Base-by-base conservation (phyloP, 805 yeast genomes). In the Saccharomycopsis microspora region DNA sequence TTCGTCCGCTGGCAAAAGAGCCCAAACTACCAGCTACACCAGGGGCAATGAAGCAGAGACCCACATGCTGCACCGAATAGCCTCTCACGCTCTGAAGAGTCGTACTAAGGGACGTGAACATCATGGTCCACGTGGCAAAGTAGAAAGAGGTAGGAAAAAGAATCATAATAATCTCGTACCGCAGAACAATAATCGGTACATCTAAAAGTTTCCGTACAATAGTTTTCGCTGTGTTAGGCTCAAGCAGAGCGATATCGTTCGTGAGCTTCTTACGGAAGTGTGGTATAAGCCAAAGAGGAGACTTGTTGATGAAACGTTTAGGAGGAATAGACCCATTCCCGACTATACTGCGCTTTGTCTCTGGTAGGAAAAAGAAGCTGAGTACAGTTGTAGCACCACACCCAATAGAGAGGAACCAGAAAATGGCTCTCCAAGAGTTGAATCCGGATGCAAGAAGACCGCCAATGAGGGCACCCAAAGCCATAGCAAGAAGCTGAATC, bases 281-380 rank as follows among this genome's bases (percentile, higher is more conserved):
- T 1, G 62, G 58, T 4, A 67, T 53, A 33, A 58, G 54, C 45
- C 78, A 57, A 1, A 75, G 56, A 0, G 80, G 78, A 1, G 80
- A 70, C 42, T 57, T 65, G 52, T 75, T 69, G 3, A 70, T n/a
- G 4, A 61, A 37, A 0, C 49, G 53, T 34, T 55, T 59, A 0
- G 94, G 94, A 3, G 54, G 57, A 0, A 79, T 63, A 1, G 88
- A 74, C 1, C 88, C 85, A 60, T 85, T 85, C 0, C 94, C 96
- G 1, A 79, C 90, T 5, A 83, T 60, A 5, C 73, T 62, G 48
- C 95, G 68, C 38, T 74, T 73, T 0, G 96, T 88, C 58, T 88
- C 96, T 1, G 95, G 94, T 11, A 87, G 61, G 3, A 70, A 48
- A 3, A 71, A 37, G 3, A 64, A 49, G 1, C 69, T 62, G 0